These are phyloP conservation scores for Apophysomyces sp. DNA, from an alignment of 371 early-diverging fungal species.

Conservation along the genomic window DNA sequence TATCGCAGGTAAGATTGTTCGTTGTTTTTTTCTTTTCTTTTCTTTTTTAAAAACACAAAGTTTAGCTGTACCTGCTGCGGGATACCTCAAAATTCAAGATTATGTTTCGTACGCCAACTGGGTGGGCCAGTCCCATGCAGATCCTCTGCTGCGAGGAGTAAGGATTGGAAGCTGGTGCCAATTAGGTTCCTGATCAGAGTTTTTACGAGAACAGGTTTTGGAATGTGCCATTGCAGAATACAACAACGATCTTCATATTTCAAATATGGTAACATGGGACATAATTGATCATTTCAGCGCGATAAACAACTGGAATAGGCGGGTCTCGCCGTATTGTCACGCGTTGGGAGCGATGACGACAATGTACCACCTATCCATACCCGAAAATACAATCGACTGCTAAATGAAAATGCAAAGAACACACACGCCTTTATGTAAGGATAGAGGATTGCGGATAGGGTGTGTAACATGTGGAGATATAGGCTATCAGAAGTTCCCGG, in stretches of 20 bases:
- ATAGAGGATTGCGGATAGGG: too few relatives aligned
- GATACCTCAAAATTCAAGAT: conserved; percentile 68
- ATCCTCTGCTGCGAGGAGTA: conserved; percentile 63
- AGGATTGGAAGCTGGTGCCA: too few relatives aligned
- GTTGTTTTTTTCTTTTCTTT: not conserved
- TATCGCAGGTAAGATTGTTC: conserved; percentile 48
- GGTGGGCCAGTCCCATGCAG: conserved; percentile 59
- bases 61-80: conserved; percentile 65
- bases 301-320: conserved; percentile 32
- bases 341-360: conserved; percentile 63
- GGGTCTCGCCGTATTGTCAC: conserved; percentile 58
- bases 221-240: conserved; percentile 71
- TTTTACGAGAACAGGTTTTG: conserved; percentile 55
- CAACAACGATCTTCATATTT: conserved; percentile 67
- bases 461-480: too few relatives aligned
- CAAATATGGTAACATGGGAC: conserved; percentile 54
- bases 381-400: conserved; percentile 57
- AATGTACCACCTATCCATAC: conserved; percentile 75
- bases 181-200: too few relatives aligned
- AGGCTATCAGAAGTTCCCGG: conserved; percentile 60
- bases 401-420: conserved; percentile 57
- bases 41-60: not conserved
- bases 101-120: conserved; percentile 66
- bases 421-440: conserved; percentile 30
- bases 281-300: not conserved